phyloP scores from a whole-genome alignment of 345 rosid species.

The Euphorbia lathyris region DNA sequence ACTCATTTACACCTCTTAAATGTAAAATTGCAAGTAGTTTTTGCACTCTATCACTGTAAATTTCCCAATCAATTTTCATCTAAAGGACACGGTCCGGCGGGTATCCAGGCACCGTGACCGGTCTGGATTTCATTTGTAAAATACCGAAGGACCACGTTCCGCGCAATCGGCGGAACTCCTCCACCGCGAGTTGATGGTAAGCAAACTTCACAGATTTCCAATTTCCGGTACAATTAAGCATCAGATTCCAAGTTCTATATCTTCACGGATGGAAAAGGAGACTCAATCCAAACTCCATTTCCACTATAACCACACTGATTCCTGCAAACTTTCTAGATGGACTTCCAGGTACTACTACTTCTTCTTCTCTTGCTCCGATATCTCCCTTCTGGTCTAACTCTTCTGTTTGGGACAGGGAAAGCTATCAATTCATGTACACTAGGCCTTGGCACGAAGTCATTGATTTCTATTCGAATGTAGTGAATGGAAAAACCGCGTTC shows the following conservation, averaged over 20 bases:
- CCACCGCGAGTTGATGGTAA: neutral
- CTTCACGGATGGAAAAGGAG: neutral
- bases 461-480: slow-evolving; percentile 57
- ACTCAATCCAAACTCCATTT: slow-evolving; percentile 33
- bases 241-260: too few species aligned
- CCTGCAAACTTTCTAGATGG: slow-evolving; percentile 71
- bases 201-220: neutral
- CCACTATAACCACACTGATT: slow-evolving; percentile 74
- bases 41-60: too few species aligned
- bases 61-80: too few species aligned
- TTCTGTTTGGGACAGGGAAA: slow-evolving; percentile 45
- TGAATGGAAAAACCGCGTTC: slow-evolving; percentile 43
- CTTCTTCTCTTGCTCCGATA: neutral
- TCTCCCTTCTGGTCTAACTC: neutral
- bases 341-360: slow-evolving; percentile 48
- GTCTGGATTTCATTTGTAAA: too few species aligned
- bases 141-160: too few species aligned
- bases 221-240: neutral
- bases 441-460: slow-evolving; percentile 75
- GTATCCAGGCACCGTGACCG: too few species aligned
- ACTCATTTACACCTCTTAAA: too few species aligned
- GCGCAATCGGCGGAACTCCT: too few species aligned
- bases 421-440: slow-evolving; percentile 60
- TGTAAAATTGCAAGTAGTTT: too few species aligned
- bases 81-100: too few species aligned